Conservation (phyloP, 2,329 filamentous ascomycete genomes). For the Apiospora saccharicola region DNA sequence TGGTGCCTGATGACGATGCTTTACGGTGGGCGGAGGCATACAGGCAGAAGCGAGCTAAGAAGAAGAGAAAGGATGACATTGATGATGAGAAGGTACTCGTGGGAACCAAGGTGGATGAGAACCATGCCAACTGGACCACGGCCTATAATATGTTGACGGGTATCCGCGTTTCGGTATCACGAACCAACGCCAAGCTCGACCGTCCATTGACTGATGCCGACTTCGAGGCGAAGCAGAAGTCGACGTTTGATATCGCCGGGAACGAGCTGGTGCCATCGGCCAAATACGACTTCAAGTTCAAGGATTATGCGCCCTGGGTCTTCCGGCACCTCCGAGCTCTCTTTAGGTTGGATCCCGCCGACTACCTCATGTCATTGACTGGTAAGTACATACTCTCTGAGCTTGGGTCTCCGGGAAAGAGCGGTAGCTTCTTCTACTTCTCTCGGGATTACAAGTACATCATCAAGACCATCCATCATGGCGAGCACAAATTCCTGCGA, state of each 20-base stretch:
- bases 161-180: slow-evolving; percentile 94
- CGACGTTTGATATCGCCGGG: slow-evolving; percentile 97
- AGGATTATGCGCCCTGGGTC: slow-evolving; percentile 99
- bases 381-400: slow-evolving; percentile 99
- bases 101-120: slow-evolving; percentile 96
- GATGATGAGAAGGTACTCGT: slow-evolving; percentile 95
- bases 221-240: slow-evolving; percentile 95
- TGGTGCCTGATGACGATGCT: slow-evolving; percentile 88
- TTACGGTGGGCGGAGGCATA: slow-evolving; percentile 92
- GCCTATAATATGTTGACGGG: slow-evolving; percentile 99
- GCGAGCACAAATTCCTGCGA: slow-evolving; percentile 86
- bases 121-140: slow-evolving; percentile 95
- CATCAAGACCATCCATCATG: slow-evolving; percentile 99
- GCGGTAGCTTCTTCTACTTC: slow-evolving; percentile 99
- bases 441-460: slow-evolving; percentile 99
- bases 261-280: slow-evolving; percentile 97
- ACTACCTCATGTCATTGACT: slow-evolving; percentile 97
- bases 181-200: slow-evolving; percentile 96
- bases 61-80: slow-evolving; percentile 83
- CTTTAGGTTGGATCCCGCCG: slow-evolving; percentile 92
- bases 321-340: slow-evolving; percentile 89
- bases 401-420: slow-evolving; percentile 95
- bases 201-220: slow-evolving; percentile 88
- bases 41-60: slow-evolving; percentile 88
- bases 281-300: slow-evolving; percentile 99